Evolutionary conservation across 179 eudicot genomes (phyloP).

Genomic region (Spinacia oleracea): DNA sequence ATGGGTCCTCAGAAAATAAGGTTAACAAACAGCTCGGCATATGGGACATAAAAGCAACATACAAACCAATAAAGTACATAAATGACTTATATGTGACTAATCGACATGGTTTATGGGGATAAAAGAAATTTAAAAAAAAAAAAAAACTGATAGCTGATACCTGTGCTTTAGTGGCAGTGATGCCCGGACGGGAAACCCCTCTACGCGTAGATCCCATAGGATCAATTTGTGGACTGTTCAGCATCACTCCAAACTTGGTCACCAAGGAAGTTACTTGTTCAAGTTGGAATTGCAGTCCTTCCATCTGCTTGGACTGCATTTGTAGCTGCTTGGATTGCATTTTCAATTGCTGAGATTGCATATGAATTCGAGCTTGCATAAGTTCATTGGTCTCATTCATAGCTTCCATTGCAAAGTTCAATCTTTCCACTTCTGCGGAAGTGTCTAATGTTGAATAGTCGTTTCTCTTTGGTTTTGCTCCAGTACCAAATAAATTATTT

Average conservation of each 20-base stretch:
- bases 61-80: neutral
- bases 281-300: slow-evolving; percentile 35
- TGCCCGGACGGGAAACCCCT: slow-evolving; percentile 7
- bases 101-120: neutral
- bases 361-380: slow-evolving; percentile 39
- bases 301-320: slow-evolving; percentile 43
- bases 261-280: slow-evolving; percentile 38
- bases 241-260: slow-evolving; percentile 34
- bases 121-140: too few relatives aligned
- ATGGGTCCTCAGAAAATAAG: neutral
- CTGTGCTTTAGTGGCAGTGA: slow-evolving; percentile 20
- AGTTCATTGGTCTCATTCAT: slow-evolving; percentile 39
- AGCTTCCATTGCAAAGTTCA: slow-evolving; percentile 31
- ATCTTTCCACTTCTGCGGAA: slow-evolving; percentile 32
- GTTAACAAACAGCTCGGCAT: neutral
- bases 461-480: slow-evolving; percentile 20
- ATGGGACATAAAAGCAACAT: neutral
- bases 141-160: slow-evolving; percentile 19
- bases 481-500: slow-evolving; percentile 15
- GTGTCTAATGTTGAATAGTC: slow-evolving; percentile 21
- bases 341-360: slow-evolving; percentile 38
- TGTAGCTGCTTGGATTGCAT: slow-evolving; percentile 35
- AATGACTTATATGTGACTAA: neutral
- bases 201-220: neutral
- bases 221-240: slow-evolving; percentile 29